A percentile compares a stretch with the other conserved stretches of the same genome.
These are phyloP conservation scores for Monascus ruber DNA, from an alignment of 2,329 filamentous ascomycete species.

Conservation along the genomic window DNA sequence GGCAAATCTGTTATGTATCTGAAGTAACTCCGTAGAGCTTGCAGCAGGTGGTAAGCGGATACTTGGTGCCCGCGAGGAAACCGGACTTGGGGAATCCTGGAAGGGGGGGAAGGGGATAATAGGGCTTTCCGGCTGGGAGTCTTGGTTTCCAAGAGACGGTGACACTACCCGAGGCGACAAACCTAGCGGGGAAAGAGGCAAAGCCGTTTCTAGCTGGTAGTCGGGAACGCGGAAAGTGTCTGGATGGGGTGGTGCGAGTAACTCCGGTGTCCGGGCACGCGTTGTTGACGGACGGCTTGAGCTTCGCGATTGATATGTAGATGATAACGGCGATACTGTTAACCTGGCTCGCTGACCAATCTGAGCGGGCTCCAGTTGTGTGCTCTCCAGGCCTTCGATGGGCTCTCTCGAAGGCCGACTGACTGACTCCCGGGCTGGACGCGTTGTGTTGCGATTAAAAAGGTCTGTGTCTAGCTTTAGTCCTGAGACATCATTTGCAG, in stretches of 20 bases:
- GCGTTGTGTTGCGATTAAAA: slow-evolving; percentile 10
- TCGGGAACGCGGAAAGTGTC: slow-evolving; percentile 28
- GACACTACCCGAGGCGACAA: slow-evolving; percentile 20
- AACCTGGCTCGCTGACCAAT: slow-evolving; percentile 14
- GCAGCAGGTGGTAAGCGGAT: slow-evolving; percentile 42
- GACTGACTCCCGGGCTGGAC: slow-evolving; percentile 27
- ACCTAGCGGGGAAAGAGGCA: slow-evolving; percentile 13
- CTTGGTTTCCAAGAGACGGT: slow-evolving; percentile 4
- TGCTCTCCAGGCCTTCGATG: slow-evolving; percentile 5
- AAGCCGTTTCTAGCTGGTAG: slow-evolving; percentile 16
- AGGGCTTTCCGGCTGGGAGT: slow-evolving; percentile 21
- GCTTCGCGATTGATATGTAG: slow-evolving; percentile 17
- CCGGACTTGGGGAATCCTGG: slow-evolving; percentile 45
- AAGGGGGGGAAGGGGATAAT: slow-evolving; percentile 54
- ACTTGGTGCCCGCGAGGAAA: slow-evolving; percentile 41
- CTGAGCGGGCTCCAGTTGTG: slow-evolving; percentile 7
- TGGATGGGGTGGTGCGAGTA: slow-evolving; percentile 32
- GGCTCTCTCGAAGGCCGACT: slow-evolving; percentile 25
- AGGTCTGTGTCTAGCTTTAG: slow-evolving; percentile 33
- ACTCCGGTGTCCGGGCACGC: slow-evolving; percentile 22
- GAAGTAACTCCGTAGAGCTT: slow-evolving; percentile 23
- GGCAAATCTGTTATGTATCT: slow-evolving; percentile 20
- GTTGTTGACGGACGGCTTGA: slow-evolving; percentile 18
- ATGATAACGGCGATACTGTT: slow-evolving; percentile 24
- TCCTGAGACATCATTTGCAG: slow-evolving; percentile 45